Conservation (phyloP, 805 yeast genomes). For the Wickerhamomyces subpelliculosus region DNA sequence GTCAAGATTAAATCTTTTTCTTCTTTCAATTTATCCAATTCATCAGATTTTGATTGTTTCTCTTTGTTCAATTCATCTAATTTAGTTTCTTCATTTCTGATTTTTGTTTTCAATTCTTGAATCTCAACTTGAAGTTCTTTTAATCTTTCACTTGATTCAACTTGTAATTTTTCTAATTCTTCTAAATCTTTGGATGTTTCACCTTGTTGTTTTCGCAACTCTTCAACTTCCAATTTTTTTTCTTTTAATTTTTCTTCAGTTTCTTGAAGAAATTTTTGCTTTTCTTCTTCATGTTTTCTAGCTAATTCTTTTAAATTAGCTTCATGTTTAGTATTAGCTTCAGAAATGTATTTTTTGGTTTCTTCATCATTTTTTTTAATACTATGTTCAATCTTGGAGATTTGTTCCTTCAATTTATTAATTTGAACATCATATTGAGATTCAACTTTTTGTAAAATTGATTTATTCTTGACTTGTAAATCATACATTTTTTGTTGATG, state of each 20-base stretch:
- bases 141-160: slow-evolving; percentile 17
- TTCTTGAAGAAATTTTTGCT: slow-evolving; percentile 14
- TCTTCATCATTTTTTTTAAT: slow-evolving; percentile 9
- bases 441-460: slow-evolving; percentile 14
- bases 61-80: slow-evolving; percentile 11
- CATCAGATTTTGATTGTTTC: slow-evolving; percentile 8
- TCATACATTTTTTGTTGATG: slow-evolving; percentile 10
- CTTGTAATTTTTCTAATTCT: slow-evolving; percentile 18
- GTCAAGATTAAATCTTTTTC: slow-evolving; percentile 12
- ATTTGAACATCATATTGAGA: slow-evolving; percentile 15
- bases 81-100: slow-evolving; percentile 13
- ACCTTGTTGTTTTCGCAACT: slow-evolving; percentile 14
- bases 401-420: slow-evolving; percentile 15
- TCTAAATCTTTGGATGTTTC: slow-evolving; percentile 15
- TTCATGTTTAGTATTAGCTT: slow-evolving; percentile 11
- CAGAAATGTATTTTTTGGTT: slow-evolving; percentile 9
- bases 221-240: slow-evolving; percentile 15
- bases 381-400: slow-evolving; percentile 14
- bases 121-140: slow-evolving; percentile 12
- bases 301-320: slow-evolving; percentile 11
- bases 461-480: slow-evolving; percentile 12
- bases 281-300: slow-evolving; percentile 18
- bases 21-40: slow-evolving; percentile 12
- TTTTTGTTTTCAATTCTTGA: slow-evolving; percentile 7
- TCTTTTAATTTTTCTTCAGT: slow-evolving; percentile 14